phyloP scores from a whole-genome alignment of 2,329 filamentous ascomycete genomes.

The Apiospora aurea region DNA sequence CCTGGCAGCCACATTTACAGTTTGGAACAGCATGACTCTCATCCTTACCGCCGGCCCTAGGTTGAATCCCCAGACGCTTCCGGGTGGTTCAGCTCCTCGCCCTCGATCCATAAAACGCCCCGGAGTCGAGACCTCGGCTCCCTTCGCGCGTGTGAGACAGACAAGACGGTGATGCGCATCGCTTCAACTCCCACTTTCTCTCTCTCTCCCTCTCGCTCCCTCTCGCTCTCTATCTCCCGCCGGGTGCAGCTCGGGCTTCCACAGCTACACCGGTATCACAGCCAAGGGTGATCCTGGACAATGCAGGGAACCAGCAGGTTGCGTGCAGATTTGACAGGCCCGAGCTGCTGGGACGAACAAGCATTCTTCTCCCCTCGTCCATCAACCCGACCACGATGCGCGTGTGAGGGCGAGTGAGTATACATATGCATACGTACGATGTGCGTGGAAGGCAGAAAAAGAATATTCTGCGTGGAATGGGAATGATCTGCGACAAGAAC shows the following conservation, averaged over 20 bases:
- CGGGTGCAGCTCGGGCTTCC: not conserved
- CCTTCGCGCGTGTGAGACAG: not conserved
- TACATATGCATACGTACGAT: not conserved
- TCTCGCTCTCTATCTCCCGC: not conserved
- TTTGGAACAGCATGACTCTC: not conserved
- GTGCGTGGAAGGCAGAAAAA: not conserved
- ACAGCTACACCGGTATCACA: slow-evolving; percentile 9
- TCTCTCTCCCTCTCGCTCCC: not conserved
- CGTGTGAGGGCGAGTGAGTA: not conserved
- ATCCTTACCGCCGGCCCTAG: not conserved
- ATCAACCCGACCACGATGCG: not conserved
- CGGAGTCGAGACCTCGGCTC: not conserved
- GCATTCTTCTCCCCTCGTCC: not conserved
- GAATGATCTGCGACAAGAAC: slow-evolving; percentile 3
- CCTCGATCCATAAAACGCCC: not conserved
- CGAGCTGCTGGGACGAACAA: slow-evolving; percentile 21
- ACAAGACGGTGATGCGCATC: not conserved
- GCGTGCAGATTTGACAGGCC: slow-evolving; percentile 20
- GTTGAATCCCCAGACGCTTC: not conserved
- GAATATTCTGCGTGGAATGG: slow-evolving; percentile 4
- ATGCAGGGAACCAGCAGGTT: slow-evolving; percentile 14
- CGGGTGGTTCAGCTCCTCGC: not conserved
- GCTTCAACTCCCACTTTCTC: no score
- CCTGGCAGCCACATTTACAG: not conserved
- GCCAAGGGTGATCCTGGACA: not conserved